phyloP scores from a whole-genome alignment of 208 protist species.

The Angomonas ambiguus region DNA sequence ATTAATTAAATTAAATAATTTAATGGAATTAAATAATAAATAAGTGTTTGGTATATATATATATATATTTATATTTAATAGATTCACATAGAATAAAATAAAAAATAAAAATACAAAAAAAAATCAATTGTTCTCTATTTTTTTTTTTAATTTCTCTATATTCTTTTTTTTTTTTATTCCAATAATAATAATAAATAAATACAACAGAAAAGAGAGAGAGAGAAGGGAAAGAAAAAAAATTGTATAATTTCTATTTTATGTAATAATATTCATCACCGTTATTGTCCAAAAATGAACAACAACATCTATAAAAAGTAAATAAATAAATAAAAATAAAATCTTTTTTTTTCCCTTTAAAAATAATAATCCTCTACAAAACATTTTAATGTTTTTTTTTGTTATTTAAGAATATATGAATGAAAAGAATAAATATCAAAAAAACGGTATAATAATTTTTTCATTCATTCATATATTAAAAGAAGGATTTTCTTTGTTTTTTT shows the following conservation, averaged over 20 bases:
- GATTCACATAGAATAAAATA: not conserved
- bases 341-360: not conserved
- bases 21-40: not conserved
- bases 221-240: not conserved
- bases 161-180: not conserved
- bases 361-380: not conserved
- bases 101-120: not conserved
- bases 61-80: not conserved
- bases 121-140: not conserved
- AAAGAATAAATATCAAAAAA: no score
- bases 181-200: not conserved
- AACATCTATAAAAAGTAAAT: not conserved
- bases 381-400: conserved; percentile 4
- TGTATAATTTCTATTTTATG: not conserved
- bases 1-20: not conserved
- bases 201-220: not conserved
- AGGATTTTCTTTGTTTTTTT: conserved; percentile 4
- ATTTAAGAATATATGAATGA: not conserved
- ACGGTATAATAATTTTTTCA: no score
- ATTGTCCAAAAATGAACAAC: not conserved
- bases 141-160: not conserved
- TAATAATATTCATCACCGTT: not conserved
- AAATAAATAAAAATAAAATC: not conserved
- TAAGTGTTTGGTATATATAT: not conserved
- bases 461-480: not conserved